Conservation (phyloP, 1,284 basidiomycete genomes). For the Neonothopanus nambi region DNA sequence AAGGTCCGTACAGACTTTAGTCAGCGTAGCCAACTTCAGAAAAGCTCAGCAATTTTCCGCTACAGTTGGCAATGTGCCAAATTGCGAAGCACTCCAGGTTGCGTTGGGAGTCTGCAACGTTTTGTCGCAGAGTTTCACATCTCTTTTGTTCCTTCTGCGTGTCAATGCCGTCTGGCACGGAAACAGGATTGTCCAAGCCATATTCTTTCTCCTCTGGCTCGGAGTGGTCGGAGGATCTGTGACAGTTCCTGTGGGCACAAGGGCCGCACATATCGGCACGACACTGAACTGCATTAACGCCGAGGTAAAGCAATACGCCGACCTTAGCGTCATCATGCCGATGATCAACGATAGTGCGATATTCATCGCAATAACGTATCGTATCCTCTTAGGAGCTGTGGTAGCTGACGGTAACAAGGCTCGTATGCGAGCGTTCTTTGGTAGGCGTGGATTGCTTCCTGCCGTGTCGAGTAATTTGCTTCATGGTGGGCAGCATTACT, state of each 20-base stretch:
- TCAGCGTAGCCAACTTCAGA: no score
- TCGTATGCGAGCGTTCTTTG: conserved; percentile 1
- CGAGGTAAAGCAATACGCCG: not conserved
- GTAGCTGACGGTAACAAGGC: not conserved
- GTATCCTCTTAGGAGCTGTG: not conserved
- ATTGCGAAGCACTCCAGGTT: not conserved
- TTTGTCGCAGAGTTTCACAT: not conserved
- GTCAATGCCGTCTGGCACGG: not conserved
- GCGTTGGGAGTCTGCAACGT: not conserved
- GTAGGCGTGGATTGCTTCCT: not conserved
- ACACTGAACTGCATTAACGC: conserved; percentile 11
- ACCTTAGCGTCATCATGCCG: not conserved
- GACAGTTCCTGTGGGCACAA: conserved; percentile 4
- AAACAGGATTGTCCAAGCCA: not conserved
- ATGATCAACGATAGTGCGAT: conserved; percentile 9
- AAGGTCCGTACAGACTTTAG: not conserved
- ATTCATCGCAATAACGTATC: conserved; percentile 10
- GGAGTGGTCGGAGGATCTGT: not conserved
- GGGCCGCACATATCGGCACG: conserved; percentile 8
- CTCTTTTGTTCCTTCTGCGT: conserved; percentile 1
- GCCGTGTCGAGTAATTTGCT: not conserved
- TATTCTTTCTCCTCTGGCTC: conserved; percentile 9
- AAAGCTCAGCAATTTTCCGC: not conserved
- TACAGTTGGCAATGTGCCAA: not conserved
- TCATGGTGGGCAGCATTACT: conserved; percentile 3